Evolutionary conservation across 169 alveolate species (phyloP), one percentile per base, ranked within the genome.

Genomic region (Eimeria maxima): DNA sequence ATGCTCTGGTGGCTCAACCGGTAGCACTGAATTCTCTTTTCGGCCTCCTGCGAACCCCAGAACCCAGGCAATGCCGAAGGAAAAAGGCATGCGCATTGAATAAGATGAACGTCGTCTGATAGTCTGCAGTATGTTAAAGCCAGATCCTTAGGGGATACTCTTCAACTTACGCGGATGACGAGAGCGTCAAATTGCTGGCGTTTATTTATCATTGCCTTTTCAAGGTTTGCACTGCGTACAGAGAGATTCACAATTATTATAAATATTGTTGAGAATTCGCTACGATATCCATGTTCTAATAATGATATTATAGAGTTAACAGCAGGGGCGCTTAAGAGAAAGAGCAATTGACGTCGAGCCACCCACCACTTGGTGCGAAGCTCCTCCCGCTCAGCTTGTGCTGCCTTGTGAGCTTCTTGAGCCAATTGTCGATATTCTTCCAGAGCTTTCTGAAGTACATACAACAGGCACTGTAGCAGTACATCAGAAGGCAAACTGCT

Each of bases 331-430:
- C 38, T 33, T 33, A 33, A 33, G 38, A 1, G 38, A 33, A 33
- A 33, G 1, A 33, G 38, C 38, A 33, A 33, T 33, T 33, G 38
- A 33, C 38, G 38, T 33, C 47, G 18, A 13, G 27, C 47, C 45
- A 2, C 80, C 24, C 57, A 91, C 95, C 91, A 91, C 63, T 91
- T 91, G 18, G 57, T 38, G 55, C 60, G 63, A 13, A 91, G 95
- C 29, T 91, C 91, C 91, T 91, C 95, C 38, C 91, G 78, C 42
- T 91, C 95, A 44, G 67, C 80, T 60, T 91, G 90, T 16, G 95
- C 95, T 33, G 95, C 95, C 47, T 76, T 91, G 22, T 91, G 95
- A 27, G 95, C 95, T 63, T 91, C 84, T 65, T 91, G 95, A 16
- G 90, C 95, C 60, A 91, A 69, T n/a, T 57, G 83, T 18, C 95